Evolutionary conservation across 2,329 filamentous ascomycete genomes (phyloP).

Genomic region (Aspergillus nomiae): DNA sequence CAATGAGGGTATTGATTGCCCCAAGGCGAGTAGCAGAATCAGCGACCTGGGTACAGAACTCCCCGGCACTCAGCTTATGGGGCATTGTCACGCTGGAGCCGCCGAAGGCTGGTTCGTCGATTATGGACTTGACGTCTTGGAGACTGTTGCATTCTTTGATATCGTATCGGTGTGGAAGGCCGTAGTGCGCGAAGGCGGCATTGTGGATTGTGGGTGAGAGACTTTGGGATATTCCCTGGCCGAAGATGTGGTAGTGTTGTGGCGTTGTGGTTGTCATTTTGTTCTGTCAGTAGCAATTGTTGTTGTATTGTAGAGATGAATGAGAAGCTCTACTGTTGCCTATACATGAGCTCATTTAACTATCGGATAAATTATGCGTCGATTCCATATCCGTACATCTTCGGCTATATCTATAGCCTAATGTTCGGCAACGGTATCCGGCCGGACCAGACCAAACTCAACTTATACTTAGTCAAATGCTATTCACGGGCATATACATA

Average conservation of each 20-base stretch:
- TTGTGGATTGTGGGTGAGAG: constrained; percentile 25
- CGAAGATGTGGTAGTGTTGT: constrained; percentile 16
- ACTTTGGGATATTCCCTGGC: constrained; percentile 18
- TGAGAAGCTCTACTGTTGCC: neutral
- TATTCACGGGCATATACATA: too few relatives aligned
- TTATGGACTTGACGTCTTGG: neutral
- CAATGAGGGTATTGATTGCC: neutral
- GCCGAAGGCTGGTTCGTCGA: neutral
- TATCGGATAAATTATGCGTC: neutral
- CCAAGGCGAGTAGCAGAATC: neutral
- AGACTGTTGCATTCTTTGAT: neutral
- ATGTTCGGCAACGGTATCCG: neutral
- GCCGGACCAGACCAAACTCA: too few relatives aligned
- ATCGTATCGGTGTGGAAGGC: constrained; percentile 13
- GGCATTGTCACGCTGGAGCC: neutral
- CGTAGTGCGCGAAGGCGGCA: constrained; percentile 16
- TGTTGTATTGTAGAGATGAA: neutral
- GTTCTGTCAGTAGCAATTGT: too few relatives aligned
- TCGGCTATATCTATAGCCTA: neutral
- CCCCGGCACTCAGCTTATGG: neutral
- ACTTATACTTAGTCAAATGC: too few relatives aligned
- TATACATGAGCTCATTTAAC: neutral
- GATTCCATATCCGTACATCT: neutral
- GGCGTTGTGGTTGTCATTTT: neutral
- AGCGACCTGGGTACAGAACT: neutral